Base-by-base conservation (phyloP, 768 basidiomycete species). In the Trametes maxima region DNA sequence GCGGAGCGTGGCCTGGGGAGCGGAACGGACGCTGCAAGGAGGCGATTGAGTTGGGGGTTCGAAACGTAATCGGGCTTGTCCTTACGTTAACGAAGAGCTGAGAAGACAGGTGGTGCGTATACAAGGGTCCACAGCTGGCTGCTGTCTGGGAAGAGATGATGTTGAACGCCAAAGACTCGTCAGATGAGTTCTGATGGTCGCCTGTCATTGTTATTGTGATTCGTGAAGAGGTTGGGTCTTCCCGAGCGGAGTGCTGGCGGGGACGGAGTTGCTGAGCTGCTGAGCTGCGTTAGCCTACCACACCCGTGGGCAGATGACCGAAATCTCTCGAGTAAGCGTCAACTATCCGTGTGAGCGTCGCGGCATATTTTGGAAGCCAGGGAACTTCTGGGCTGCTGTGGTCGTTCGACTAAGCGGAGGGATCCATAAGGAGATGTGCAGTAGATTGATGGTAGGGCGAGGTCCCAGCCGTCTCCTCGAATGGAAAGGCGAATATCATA, bases 71-170 rank as follows among this genome's bases (percentile, higher is more conserved):
- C 28, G 48, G 37, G 24, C 40, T 10, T 22, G 10, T 14, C 14
- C 25, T 58, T 50, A 42, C 47, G 37, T 49, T 19, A 17, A 16
- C 13, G 37, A 51, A 19, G 46, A 48, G 35, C 19, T 14, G 33
- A 42, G 57, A 51, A 58, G 40, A 19, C 10, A 5, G 56, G 19
- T 24, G 10, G 36, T 16, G 40, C 19, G 40, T 16, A 58, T 58
- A 51, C 57, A 58, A 58, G 57, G 40, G 48, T 44, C 40, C 57
- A 58, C 37, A 57, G 25, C 17, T 37, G 44, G 17, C 7, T 21
- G 33, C 6, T 13, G 42, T 45, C 19, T 46, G 54, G 19, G 54
- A 35, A 28, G 17, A 43, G 39, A 28, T 5, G 53, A n/a, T 44
- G 44, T 25, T 22, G 19, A 4, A 11, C 11, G 33, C 24, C 36